These are phyloP conservation scores for Aspergillus tubingensis DNA, from an alignment of 2,329 filamentous ascomycete genomes.

Conservation along the genomic window DNA sequence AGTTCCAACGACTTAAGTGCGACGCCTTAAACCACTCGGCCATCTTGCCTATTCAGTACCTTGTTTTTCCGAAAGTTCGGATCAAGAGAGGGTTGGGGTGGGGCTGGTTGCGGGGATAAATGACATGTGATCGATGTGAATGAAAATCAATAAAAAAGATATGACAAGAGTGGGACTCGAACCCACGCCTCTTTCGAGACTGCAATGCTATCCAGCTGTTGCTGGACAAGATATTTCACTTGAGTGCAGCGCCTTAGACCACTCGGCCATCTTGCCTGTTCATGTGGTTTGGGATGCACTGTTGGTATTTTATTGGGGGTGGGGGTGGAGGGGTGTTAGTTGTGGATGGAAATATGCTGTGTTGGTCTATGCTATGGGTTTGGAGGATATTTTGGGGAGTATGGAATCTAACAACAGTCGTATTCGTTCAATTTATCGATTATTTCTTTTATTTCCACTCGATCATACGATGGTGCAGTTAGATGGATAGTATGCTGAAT, in stretches of 20 bases:
- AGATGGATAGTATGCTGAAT: no score
- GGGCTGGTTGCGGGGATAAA: background rate
- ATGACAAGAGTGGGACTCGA: constrained; percentile 11
- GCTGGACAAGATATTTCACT: background rate
- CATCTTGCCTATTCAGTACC: background rate
- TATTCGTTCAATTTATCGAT: no score
- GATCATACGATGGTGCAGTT: no score
- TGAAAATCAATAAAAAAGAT: background rate
- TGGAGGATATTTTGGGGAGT: no score
- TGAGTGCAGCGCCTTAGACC: constrained; percentile 4
- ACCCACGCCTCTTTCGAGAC: constrained; percentile 9
- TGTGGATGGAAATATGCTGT: background rate
- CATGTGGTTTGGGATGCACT: background rate
- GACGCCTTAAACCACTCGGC: constrained; percentile 1
- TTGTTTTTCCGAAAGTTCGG: background rate
- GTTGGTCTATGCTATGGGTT: no score
- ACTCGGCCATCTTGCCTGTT: constrained; percentile 3
- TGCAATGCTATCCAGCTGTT: background rate
- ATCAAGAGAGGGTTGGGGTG: background rate
- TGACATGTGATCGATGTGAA: background rate
- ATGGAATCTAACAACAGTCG: no score
- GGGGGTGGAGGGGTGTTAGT: background rate
- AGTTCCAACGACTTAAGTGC: background rate
- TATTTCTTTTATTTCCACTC: no score
- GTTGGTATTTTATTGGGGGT: background rate